Percentiles rank a stretch among this genome's conserved stretches.
phyloP scores from a whole-genome alignment of 2,329 filamentous ascomycete genomes.

The Venturia effusa region DNA sequence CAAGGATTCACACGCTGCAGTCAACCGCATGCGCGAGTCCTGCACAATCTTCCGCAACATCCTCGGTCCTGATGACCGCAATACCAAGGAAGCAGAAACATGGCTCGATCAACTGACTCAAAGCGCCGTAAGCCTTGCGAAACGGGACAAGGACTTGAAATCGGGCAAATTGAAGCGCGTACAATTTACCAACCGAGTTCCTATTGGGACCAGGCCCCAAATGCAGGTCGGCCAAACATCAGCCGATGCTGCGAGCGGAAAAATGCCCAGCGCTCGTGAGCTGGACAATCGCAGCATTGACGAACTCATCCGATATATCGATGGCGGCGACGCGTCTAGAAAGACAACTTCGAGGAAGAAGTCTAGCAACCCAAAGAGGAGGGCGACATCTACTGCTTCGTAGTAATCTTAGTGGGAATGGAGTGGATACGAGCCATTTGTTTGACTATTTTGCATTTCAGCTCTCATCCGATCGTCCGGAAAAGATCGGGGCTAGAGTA shows the following conservation, averaged over 20 bases:
- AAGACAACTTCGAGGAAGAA: slow-evolving; percentile 6
- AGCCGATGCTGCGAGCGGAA: slow-evolving; percentile 13
- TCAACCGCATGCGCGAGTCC: slow-evolving; percentile 88
- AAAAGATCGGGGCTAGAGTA: background rate
- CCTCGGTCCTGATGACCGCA: slow-evolving; percentile 83
- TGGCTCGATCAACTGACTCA: slow-evolving; percentile 96
- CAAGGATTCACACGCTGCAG: slow-evolving; percentile 83
- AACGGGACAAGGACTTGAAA: slow-evolving; percentile 66
- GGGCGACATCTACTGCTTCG: background rate
- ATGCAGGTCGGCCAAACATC: slow-evolving; percentile 21
- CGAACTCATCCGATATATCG: slow-evolving; percentile 88
- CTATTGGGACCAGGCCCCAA: slow-evolving; percentile 18
- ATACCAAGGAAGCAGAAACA: slow-evolving; percentile 94
- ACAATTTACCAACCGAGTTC: slow-evolving; percentile 41
- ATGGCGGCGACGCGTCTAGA: slow-evolving; percentile 47
- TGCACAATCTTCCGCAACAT: slow-evolving; percentile 89
- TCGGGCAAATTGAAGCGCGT: slow-evolving; percentile 58
- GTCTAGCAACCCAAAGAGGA: slow-evolving; percentile 8
- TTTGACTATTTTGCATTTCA: background rate
- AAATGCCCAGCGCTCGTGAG: slow-evolving; percentile 32
- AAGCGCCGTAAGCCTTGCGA: slow-evolving; percentile 88
- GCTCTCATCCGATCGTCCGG: background rate
- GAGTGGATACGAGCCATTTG: background rate
- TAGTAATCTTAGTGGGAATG: background rate
- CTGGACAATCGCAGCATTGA: slow-evolving; percentile 80